A percentile compares a stretch with the other conserved stretches of the same genome.
Conservation (phyloP, 768 basidiomycete genomes). For the Phlebiopsis gigantea region DNA sequence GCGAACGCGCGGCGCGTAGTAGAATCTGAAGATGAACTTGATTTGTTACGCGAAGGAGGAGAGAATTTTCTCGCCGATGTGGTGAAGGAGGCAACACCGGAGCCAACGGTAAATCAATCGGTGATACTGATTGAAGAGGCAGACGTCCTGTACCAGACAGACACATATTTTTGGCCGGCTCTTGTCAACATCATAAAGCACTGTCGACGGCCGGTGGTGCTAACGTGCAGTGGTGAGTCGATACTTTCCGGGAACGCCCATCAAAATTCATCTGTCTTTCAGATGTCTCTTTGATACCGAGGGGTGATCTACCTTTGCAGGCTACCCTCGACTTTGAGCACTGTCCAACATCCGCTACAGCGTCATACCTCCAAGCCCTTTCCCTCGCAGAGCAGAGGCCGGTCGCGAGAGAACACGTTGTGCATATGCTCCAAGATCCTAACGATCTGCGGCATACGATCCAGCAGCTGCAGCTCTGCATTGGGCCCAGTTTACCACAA, state of each 20-base stretch:
- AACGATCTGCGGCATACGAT: conserved; percentile 64
- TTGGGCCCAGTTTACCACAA: not conserved
- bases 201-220: conserved; percentile 82
- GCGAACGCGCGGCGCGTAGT: conserved; percentile 7
- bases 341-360: conserved; percentile 22
- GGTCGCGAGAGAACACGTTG: conserved; percentile 27
- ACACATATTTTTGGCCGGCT: conserved; percentile 80
- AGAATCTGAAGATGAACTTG: conserved; percentile 19
- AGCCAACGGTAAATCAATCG: conserved; percentile 59
- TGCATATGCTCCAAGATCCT: not conserved
- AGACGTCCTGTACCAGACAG: conserved; percentile 87
- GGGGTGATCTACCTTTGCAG: conserved; percentile 73
- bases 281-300: conserved; percentile 75
- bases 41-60: not conserved
- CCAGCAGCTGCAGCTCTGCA: conserved; percentile 49
- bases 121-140: conserved; percentile 92
- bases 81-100: not conserved
- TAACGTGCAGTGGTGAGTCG: conserved; percentile 91
- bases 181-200: conserved; percentile 77
- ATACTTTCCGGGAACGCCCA: conserved; percentile 5
- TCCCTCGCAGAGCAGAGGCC: conserved; percentile 51
- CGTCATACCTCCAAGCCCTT: conserved; percentile 64
- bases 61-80: not conserved
- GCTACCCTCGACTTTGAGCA: conserved; percentile 56
- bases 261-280: conserved; percentile 6